A percentile compares a stretch with the other conserved stretches of the same genome.
These are phyloP conservation scores for Ophiosphaerella korrae DNA, from an alignment of 2,329 filamentous ascomycete species.

Conservation along the genomic window DNA sequence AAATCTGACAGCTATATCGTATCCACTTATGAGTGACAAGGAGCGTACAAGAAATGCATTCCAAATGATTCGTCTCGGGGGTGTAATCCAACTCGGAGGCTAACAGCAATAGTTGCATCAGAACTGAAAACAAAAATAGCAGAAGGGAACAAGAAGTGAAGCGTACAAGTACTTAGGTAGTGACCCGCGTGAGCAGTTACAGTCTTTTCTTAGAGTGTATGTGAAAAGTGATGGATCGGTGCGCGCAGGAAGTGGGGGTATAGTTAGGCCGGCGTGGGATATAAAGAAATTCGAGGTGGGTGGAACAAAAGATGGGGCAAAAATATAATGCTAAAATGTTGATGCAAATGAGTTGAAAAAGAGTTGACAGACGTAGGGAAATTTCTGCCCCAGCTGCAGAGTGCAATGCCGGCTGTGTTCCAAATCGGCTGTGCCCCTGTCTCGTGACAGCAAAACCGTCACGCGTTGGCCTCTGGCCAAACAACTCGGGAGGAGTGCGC, in stretches of 20 bases:
- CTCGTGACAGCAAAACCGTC: conserved; percentile 11
- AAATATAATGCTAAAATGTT: conserved; percentile 37
- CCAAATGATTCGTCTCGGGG: conserved; percentile 20
- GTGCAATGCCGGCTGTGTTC: conserved; percentile 12
- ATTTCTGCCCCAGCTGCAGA: conserved; percentile 15
- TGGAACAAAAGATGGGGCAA: conserved; percentile 17
- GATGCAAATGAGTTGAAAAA: conserved; percentile 30
- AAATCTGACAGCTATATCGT: conserved; percentile 18
- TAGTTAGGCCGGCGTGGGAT: conserved; percentile 34
- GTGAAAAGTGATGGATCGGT: conserved; percentile 21
- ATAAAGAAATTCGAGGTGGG: conserved; percentile 12
- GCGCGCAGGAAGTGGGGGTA: conserved; percentile 33
- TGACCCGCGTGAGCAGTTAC: conserved; percentile 50
- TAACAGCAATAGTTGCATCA: conserved; percentile 1
- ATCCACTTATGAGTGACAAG: conserved; percentile 23
- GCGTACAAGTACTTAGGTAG: conserved; percentile 33
- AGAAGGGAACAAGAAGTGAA: conserved; percentile 13
- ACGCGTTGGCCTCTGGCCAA: conserved; percentile 19
- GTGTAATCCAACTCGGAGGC: conserved; percentile 1
- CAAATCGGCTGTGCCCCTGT: conserved; percentile 13
- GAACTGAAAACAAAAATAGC: conserved; percentile 4
- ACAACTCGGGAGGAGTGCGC: conserved; percentile 8
- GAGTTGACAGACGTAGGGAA: conserved; percentile 11
- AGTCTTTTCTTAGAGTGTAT: conserved; percentile 42
- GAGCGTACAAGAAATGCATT: conserved; percentile 16